Base-by-base conservation (phyloP, 176 grass and related monocot species). In the Avena eriantha region DNA sequence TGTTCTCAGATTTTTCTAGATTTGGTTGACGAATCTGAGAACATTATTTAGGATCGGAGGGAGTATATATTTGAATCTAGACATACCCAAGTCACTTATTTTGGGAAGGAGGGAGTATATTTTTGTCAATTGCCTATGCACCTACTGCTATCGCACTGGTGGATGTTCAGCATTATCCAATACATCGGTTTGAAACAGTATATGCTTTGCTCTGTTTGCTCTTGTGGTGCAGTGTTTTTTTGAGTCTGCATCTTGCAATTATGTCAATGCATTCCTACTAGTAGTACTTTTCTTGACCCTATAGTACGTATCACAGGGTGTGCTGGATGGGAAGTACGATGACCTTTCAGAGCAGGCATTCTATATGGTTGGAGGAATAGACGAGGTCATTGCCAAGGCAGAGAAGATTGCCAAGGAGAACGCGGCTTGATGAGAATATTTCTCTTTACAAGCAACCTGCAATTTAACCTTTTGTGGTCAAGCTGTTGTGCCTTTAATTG, bases 281-380 rank as follows among this genome's bases (percentile, higher is more conserved):
- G 29, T 29, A 29, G 29, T 29, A 46, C 29, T 81, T 34, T 12
- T 50, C 17, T 47, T 51, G 64, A 21, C 31, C 19, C 41, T 43
- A 1, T 22, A 53, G 29, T 43, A n/a, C 16, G 19, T 77, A 24
- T 73, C 48, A 70, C 76, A 95, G 95, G 93, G 93, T 86, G 95
- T 95, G 69, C 90, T 95, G 90, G 93, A 97, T 86, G 93, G 95
- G 16, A 97, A 97, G 58, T 95, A 97, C 65, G 93, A 93, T 43
- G 95, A 97, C 56, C 93, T 97, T 81, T 53, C 91, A 1, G 95
- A 97, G 85, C 95, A 97, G 65, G 94, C 95, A 80, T 95, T 95
- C 88, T 97, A 97, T 66, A 97, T 95, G 95, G 93, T 97, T 87
- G 93, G 92, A 95, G 95, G 95, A 77, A 95, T 95, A 10, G 93